A percentile compares a stretch with the other conserved stretches of the same genome.
Conservation (phyloP, 129 eudicot genomes). For the Flaveria bidentis region DNA sequence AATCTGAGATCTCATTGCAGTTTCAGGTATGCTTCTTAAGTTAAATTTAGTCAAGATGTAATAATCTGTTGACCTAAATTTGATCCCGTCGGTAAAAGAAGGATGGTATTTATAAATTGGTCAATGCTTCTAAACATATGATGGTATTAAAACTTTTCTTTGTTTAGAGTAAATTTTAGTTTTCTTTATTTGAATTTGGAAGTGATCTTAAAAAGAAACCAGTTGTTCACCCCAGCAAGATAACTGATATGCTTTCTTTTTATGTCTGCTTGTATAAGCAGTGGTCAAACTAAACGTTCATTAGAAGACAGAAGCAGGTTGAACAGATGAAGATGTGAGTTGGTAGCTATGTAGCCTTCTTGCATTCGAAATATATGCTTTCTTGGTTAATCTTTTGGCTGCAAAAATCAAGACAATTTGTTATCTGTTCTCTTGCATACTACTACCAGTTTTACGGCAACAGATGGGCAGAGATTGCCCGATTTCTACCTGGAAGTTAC, state of each 20-base stretch:
- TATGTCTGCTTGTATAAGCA: slow-evolving; percentile 34
- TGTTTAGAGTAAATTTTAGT: not conserved
- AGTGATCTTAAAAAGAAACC: not conserved
- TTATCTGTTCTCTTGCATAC: not conserved
- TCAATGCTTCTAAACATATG: too few relatives aligned
- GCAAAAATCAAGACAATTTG: not conserved
- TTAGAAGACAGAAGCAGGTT: slow-evolving; percentile 89
- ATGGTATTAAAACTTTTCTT: not conserved
- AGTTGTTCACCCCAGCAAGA: not conserved
- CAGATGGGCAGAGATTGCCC: too few relatives aligned
- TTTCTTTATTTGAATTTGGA: not conserved
- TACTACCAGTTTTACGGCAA: too few relatives aligned
- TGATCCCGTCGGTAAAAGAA: slow-evolving; percentile 24
- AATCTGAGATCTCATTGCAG: slow-evolving; percentile 54
- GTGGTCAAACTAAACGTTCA: slow-evolving; percentile 61
- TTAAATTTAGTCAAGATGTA: not conserved
- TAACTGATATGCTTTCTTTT: slow-evolving; percentile 9
- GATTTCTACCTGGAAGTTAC: slow-evolving; percentile 96
- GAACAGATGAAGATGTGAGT: slow-evolving; percentile 89
- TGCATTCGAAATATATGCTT: not conserved
- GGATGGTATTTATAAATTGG: slow-evolving; percentile 20
- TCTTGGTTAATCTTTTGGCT: slow-evolving; percentile 10
- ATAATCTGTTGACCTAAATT: slow-evolving; percentile 4
- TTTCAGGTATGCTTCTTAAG: slow-evolving; percentile 28
- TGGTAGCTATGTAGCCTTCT: not conserved